A percentile compares a stretch with the other conserved stretches of the same genome.
phyloP scores from a whole-genome alignment of 2,329 filamentous ascomycete species.

The Neofusicoccum ribis region DNA sequence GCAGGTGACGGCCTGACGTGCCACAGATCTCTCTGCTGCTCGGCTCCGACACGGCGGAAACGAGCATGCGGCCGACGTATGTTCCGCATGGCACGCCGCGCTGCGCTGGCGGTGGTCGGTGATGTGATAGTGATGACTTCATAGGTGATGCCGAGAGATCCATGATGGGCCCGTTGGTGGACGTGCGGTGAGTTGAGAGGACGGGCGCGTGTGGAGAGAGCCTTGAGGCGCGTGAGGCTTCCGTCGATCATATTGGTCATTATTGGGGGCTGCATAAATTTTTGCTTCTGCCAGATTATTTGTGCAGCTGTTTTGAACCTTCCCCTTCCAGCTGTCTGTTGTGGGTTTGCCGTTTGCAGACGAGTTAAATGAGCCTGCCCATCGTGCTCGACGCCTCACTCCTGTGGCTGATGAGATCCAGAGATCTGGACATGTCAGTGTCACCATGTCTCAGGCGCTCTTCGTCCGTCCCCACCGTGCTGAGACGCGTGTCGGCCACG shows the following conservation, averaged over 20 bases:
- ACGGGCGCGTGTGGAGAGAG: neutral
- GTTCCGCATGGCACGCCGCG: neutral
- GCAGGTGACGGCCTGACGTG: slow-evolving; percentile 10
- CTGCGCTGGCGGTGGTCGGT: neutral
- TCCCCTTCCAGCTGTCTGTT: neutral
- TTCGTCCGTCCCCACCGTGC: neutral
- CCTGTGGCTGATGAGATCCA: slow-evolving; percentile 6
- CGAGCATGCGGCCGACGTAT: slow-evolving; percentile 5
- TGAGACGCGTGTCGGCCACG: neutral
- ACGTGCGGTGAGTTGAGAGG: slow-evolving; percentile 1
- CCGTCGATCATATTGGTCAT: slow-evolving; percentile 1
- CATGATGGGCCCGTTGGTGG: neutral
- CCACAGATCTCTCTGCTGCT: neutral
- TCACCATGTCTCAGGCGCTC: neutral
- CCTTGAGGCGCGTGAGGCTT: slow-evolving; percentile 3
- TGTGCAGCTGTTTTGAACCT: neutral
- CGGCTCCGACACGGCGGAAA: slow-evolving; percentile 4
- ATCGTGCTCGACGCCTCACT: neutral
- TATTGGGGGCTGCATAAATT: slow-evolving; percentile 4
- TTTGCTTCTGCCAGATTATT: neutral
- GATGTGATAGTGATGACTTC: slow-evolving; percentile 4
- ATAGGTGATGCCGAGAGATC: slow-evolving; percentile 1
- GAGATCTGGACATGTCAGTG: neutral
- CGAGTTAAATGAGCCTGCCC: neutral
- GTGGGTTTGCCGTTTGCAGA: neutral